Evolutionary conservation across 2,329 filamentous ascomycete species (phyloP).

Genomic region (Venturia nashicola): DNA sequence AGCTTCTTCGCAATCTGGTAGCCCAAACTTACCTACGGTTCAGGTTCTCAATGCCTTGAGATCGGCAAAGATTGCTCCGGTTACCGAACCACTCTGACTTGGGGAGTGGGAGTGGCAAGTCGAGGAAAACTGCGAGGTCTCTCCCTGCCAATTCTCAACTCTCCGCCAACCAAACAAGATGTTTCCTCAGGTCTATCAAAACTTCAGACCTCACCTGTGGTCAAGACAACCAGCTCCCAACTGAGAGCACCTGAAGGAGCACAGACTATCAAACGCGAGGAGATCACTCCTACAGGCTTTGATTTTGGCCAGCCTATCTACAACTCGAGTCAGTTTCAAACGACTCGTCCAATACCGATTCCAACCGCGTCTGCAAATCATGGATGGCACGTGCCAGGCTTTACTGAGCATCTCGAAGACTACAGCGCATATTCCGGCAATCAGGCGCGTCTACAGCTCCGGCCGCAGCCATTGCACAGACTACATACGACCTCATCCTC

Average conservation of each 20-base stretch:
- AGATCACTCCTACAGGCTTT: background rate
- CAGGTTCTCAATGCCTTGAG: slow-evolving; percentile 73
- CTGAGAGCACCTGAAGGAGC: background rate
- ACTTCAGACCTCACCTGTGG: background rate
- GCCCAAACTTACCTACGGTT: background rate
- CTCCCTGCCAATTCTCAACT: slow-evolving; percentile 53
- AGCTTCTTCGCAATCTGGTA: background rate
- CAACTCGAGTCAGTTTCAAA: slow-evolving; percentile 5
- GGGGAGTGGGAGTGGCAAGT: slow-evolving; percentile 91
- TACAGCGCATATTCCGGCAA: slow-evolving; percentile 23
- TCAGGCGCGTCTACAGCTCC: slow-evolving; percentile 25
- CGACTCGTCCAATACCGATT: slow-evolving; percentile 23
- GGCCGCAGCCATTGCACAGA: slow-evolving; percentile 28
- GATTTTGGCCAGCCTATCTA: slow-evolving; percentile 17
- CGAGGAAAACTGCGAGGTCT: slow-evolving; percentile 87
- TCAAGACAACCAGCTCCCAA: background rate
- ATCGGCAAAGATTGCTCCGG: slow-evolving; percentile 86
- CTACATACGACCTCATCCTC: slow-evolving; percentile 29
- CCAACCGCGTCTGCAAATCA: slow-evolving; percentile 23
- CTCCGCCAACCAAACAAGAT: slow-evolving; percentile 17
- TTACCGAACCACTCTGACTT: slow-evolving; percentile 93
- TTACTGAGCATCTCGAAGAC: slow-evolving; percentile 26
- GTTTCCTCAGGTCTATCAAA: background rate
- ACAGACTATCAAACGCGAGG: slow-evolving; percentile 1
- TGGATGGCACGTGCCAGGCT: slow-evolving; percentile 26